These are phyloP conservation scores for Candida silvicultrix DNA, from an alignment of 805 yeast species.

Conservation along the genomic window DNA sequence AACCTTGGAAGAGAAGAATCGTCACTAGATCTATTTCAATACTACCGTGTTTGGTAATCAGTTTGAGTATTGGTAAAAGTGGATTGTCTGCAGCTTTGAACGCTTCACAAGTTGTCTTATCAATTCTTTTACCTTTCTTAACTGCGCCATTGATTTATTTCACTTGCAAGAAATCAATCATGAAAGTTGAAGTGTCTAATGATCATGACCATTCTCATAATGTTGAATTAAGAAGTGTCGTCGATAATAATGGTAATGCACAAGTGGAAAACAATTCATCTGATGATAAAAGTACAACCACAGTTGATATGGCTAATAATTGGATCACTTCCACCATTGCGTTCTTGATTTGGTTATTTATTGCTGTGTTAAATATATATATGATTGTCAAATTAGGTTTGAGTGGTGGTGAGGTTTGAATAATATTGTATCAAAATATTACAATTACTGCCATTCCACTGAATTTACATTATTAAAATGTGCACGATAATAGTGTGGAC, in stretches of 20 bases:
- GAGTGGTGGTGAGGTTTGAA: background rate
- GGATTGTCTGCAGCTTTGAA: slow-evolving; percentile 73
- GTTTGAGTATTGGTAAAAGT: slow-evolving; percentile 60
- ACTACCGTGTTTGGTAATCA: slow-evolving; percentile 72
- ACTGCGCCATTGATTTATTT: slow-evolving; percentile 83
- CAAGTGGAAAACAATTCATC: slow-evolving; percentile 1
- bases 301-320: slow-evolving; percentile 55
- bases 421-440: too few species aligned
- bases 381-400: slow-evolving; percentile 38
- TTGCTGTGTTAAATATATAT: slow-evolving; percentile 67
- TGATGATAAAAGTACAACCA: slow-evolving; percentile 11
- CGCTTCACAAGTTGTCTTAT: slow-evolving; percentile 80
- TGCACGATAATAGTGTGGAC: background rate
- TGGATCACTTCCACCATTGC: slow-evolving; percentile 50
- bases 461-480: background rate
- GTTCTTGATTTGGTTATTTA: slow-evolving; percentile 59
- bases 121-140: slow-evolving; percentile 75
- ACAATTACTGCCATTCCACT: too few species aligned
- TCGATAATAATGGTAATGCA: slow-evolving; percentile 2
- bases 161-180: slow-evolving; percentile 62
- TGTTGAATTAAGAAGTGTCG: slow-evolving; percentile 5
- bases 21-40: slow-evolving; percentile 75
- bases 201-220: background rate
- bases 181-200: slow-evolving; percentile 45
- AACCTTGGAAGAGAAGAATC: slow-evolving; percentile 76